Percentiles rank a stretch among this genome's conserved stretches.
Conservation (phyloP, 129 eudicot genomes). For the Centrapalus pauciflorus region DNA sequence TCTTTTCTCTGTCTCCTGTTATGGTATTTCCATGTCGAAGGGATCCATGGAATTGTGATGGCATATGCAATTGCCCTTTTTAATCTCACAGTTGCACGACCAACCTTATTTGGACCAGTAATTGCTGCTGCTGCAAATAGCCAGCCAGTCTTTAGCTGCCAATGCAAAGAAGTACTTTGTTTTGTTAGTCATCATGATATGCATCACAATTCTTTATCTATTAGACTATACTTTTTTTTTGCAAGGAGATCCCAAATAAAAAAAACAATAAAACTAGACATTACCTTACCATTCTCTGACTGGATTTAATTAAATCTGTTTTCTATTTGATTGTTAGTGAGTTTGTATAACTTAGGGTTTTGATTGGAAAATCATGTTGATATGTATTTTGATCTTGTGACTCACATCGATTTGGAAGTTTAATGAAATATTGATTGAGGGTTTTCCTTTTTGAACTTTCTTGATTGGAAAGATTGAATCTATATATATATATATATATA, state of each 20-base stretch:
- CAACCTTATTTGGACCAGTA: constrained; percentile 91
- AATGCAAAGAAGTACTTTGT: constrained; percentile 73
- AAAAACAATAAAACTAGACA: no score
- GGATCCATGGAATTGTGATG: constrained; percentile 83
- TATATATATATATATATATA: no score
- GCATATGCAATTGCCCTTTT: constrained; percentile 79
- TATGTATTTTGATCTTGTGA: no score
- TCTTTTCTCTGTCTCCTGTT: background rate
- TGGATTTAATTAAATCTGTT: no score
- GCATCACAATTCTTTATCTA: background rate
- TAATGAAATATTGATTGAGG: background rate
- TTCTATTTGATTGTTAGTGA: no score
- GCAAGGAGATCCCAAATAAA: no score
- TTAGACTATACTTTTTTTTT: background rate
- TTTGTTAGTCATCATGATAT: constrained; percentile 85
- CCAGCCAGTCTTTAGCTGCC: constrained; percentile 64
- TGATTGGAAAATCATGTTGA: no score
- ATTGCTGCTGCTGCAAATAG: constrained; percentile 71
- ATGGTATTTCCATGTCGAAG: constrained; percentile 64
- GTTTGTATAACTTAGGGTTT: background rate
- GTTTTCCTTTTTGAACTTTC: background rate
- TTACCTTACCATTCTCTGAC: background rate
- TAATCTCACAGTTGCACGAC: constrained; percentile 94
- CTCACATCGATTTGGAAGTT: background rate
- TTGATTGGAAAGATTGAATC: background rate